These are phyloP conservation scores for Ophiosphaerella herpotricha DNA, from an alignment of 2,329 filamentous ascomycete genomes.

Conservation along the genomic window DNA sequence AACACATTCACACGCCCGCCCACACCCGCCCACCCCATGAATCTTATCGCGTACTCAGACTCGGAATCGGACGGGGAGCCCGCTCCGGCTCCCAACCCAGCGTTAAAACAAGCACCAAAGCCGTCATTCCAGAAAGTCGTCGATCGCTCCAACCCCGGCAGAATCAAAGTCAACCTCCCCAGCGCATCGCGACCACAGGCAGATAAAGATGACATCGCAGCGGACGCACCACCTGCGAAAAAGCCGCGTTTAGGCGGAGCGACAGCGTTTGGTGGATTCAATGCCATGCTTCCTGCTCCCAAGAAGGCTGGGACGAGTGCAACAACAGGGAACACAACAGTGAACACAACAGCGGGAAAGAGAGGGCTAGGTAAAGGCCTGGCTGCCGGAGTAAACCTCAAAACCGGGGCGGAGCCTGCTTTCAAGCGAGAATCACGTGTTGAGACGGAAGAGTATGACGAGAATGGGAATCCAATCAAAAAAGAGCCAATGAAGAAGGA, in stretches of 20 bases:
- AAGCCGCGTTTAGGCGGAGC: slow-evolving; percentile 66
- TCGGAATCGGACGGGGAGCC: slow-evolving; percentile 70
- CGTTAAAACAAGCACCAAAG: slow-evolving; percentile 54
- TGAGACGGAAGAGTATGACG: slow-evolving; percentile 39
- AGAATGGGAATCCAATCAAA: slow-evolving; percentile 39
- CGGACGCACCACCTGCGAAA: slow-evolving; percentile 64
- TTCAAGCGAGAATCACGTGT: slow-evolving; percentile 68
- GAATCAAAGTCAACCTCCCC: slow-evolving; percentile 81
- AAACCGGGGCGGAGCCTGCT: slow-evolving; percentile 80
- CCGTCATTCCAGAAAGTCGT: slow-evolving; percentile 78
- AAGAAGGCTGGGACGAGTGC: slow-evolving; percentile 58
- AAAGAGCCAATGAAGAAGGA: slow-evolving; percentile 38
- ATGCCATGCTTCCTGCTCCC: slow-evolving; percentile 82
- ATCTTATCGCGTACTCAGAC: slow-evolving; percentile 81
- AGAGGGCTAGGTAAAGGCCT: slow-evolving; percentile 44
- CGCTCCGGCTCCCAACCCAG: slow-evolving; percentile 35
- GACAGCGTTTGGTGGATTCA: slow-evolving; percentile 78
- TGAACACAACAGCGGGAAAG: slow-evolving; percentile 34
- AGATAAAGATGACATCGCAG: slow-evolving; percentile 49
- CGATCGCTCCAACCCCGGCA: slow-evolving; percentile 78
- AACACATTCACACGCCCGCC: slow-evolving; percentile 3
- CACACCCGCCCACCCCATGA: slow-evolving; percentile 58
- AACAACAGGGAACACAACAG: slow-evolving; percentile 28
- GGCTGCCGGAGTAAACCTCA: slow-evolving; percentile 70
- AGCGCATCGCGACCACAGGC: slow-evolving; percentile 52